Conservation (phyloP, 1,284 basidiomycete species). For the Marasmius sp. region DNA sequence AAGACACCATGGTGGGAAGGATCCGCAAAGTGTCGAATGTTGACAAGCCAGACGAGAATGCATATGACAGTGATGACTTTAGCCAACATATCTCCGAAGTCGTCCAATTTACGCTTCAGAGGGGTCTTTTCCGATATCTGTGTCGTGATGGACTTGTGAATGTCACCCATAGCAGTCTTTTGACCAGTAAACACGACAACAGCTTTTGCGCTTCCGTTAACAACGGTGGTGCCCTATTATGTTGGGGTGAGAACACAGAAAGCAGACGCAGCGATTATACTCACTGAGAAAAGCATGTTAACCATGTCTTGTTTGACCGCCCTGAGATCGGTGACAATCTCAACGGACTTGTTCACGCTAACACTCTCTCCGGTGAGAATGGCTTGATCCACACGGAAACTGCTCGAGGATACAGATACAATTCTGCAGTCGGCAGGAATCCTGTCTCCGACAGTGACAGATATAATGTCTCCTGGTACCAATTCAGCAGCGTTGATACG, state of each 20-base stretch:
- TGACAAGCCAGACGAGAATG: conserved; percentile 93
- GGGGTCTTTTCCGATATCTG: conserved; percentile 94
- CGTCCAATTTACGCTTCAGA: conserved; percentile 92
- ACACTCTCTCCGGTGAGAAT: conserved; percentile 92
- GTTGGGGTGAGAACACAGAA: not conserved
- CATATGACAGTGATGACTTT: conserved; percentile 97
- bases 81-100: conserved; percentile 93
- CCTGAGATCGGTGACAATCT: conserved; percentile 62
- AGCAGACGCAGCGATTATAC: conserved; percentile 22
- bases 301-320: conserved; percentile 97
- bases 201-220: conserved; percentile 85
- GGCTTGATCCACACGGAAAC: conserved; percentile 92
- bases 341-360: conserved; percentile 80
- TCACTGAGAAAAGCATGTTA: conserved; percentile 90
- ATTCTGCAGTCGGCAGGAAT: conserved; percentile 92
- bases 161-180: conserved; percentile 90
- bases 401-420: conserved; percentile 86
- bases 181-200: conserved; percentile 85
- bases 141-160: conserved; percentile 89
- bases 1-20: conserved; percentile 86
- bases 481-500: conserved; percentile 84
- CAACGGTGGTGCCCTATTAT: conserved; percentile 85
- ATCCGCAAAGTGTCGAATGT: conserved; percentile 91
- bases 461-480: conserved; percentile 91
- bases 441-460: conserved; percentile 89